Conservation (phyloP, 331 rosid species). For the Erythrophleum ivorense region DNA sequence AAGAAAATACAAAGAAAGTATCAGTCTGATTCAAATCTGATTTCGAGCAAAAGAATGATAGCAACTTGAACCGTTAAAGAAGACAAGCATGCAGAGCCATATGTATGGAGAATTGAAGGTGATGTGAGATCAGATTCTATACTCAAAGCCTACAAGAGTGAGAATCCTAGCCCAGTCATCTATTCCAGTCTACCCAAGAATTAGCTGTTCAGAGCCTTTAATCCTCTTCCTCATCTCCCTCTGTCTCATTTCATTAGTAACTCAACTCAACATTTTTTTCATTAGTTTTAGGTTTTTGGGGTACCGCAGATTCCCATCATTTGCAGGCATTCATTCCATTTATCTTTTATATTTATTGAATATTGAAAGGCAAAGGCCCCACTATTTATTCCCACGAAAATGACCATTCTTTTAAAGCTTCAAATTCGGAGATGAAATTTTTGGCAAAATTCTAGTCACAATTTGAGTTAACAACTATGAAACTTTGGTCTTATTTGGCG, state of each 20-base stretch:
- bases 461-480: background rate
- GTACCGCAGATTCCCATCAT: conserved; percentile 12
- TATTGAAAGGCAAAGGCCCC: conserved; percentile 31
- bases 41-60: background rate
- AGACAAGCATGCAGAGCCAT: background rate
- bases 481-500: background rate
- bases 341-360: conserved; percentile 20
- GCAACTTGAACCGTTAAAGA: conserved; percentile 1
- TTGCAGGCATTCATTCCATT: background rate
- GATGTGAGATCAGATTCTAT: background rate
- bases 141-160: background rate
- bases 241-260: background rate
- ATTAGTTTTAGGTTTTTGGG: background rate
- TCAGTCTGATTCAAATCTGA: background rate
- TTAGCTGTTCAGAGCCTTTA: conserved; percentile 32
- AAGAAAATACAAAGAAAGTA: background rate
- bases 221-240: background rate
- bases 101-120: background rate
- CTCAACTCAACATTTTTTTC: conserved; percentile 15
- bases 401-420: background rate
- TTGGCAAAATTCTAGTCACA: background rate
- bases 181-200: background rate
- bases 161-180: background rate
- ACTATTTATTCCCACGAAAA: conserved; percentile 26
- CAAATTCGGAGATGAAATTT: background rate